Conservation (phyloP, 805 yeast genomes). For the Suhomyces xylopsoci region DNA sequence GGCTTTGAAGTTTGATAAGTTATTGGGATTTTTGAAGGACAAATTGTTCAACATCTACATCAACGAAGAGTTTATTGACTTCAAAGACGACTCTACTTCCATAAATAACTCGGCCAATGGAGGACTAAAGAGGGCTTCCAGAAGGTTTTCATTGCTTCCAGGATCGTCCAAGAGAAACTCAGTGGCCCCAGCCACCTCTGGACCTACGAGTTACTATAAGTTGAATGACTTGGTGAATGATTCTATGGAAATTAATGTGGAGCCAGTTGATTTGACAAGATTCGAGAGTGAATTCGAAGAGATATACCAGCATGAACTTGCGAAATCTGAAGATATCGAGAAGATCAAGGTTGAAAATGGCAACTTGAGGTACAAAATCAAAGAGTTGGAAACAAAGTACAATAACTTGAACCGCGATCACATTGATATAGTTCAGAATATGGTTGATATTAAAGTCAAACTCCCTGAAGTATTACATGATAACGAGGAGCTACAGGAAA, state of each 20-base stretch:
- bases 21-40: slow-evolving; percentile 75
- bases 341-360: slow-evolving; percentile 62
- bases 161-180: slow-evolving; percentile 20
- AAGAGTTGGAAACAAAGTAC: slow-evolving; percentile 67
- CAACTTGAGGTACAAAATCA: slow-evolving; percentile 66
- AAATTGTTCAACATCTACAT: slow-evolving; percentile 71
- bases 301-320: slow-evolving; percentile 63
- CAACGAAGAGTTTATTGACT: slow-evolving; percentile 33
- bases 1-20: slow-evolving; percentile 66
- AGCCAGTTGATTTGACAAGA: slow-evolving; percentile 69
- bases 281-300: slow-evolving; percentile 74
- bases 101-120: slow-evolving; percentile 4
- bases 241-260: slow-evolving; percentile 68
- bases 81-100: slow-evolving; percentile 6
- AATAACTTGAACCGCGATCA: slow-evolving; percentile 77
- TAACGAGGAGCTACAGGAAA: slow-evolving; percentile 54
- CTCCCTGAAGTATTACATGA: slow-evolving; percentile 77
- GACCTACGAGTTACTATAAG: slow-evolving; percentile 42
- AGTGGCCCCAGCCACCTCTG: slow-evolving; percentile 7
- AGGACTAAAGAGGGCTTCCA: slow-evolving; percentile 12
- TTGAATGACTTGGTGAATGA: slow-evolving; percentile 75
- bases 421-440: slow-evolving; percentile 78
- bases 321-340: slow-evolving; percentile 62
- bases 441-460: slow-evolving; percentile 75
- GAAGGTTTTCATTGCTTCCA: slow-evolving; percentile 23